These are phyloP conservation scores for Phoenix roebelenii DNA, from an alignment of 176 grass and related monocot genomes.

Conservation along the genomic window DNA sequence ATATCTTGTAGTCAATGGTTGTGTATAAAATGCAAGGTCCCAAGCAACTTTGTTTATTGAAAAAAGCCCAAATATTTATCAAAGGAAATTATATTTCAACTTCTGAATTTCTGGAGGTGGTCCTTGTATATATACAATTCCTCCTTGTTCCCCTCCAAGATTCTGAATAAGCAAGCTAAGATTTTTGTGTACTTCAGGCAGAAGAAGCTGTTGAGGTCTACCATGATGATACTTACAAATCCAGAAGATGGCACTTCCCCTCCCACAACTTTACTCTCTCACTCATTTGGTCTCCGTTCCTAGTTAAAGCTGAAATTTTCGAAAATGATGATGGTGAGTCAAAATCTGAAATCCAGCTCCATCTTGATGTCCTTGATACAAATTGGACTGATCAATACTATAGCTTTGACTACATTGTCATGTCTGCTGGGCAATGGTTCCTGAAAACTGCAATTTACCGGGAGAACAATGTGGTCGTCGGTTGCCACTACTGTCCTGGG, in stretches of 20 bases:
- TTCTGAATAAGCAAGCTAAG: too few species aligned
- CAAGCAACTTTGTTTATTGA: too few species aligned
- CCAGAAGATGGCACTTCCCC: conserved; percentile 57
- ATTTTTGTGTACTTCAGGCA: conserved; percentile 42
- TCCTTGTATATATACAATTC: too few species aligned
- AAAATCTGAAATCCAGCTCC: conserved; percentile 61
- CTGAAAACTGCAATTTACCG: conserved; percentile 56
- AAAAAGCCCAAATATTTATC: too few species aligned
- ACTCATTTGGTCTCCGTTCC: conserved; percentile 70
- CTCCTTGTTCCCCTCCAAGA: too few species aligned
- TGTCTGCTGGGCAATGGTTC: conserved; percentile 94
- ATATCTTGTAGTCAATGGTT: too few species aligned
- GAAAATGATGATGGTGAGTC: conserved; percentile 73
- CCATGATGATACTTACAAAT: conserved; percentile 58
- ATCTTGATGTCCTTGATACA: conserved; percentile 54
- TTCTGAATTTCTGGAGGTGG: too few species aligned
- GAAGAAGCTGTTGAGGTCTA: conserved; percentile 63
- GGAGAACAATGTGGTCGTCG: conserved; percentile 48
- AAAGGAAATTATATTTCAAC: too few species aligned
- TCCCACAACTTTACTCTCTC: conserved; percentile 68
- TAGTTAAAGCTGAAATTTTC: conserved; percentile 54
- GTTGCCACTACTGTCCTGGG: conserved; percentile 63
- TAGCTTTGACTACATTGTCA: conserved; percentile 60
- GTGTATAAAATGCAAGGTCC: too few species aligned
- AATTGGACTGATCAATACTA: conserved; percentile 50